Percentiles rank a stretch among this genome's conserved stretches.
These are phyloP conservation scores for Quercus berberidifolia DNA, from an alignment of 306 rosid genomes.

Conservation along the genomic window DNA sequence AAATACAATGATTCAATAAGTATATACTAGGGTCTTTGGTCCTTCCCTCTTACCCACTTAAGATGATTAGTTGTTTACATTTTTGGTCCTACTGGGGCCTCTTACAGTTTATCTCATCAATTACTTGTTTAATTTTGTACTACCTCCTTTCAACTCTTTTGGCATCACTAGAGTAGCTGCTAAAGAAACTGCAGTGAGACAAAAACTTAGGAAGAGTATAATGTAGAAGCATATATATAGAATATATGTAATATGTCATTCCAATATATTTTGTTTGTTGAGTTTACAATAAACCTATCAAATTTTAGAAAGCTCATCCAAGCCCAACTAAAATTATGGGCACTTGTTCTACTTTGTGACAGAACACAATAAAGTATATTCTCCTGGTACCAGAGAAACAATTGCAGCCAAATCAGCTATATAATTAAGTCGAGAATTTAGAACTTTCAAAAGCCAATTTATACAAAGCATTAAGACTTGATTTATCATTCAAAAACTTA, in stretches of 20 bases:
- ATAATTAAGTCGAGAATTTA: slow-evolving; percentile 1
- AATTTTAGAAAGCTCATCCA: too few species aligned
- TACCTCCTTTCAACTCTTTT: slow-evolving; percentile 30
- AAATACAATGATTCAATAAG: slow-evolving; percentile 19
- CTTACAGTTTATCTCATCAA: slow-evolving; percentile 24
- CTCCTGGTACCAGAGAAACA: slow-evolving; percentile 12
- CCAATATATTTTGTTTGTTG: not conserved
- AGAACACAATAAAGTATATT: slow-evolving; percentile 27
- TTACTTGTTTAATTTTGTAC: slow-evolving; percentile 31
- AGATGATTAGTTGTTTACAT: not conserved
- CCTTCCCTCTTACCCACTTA: slow-evolving; percentile 12
- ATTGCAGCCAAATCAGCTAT: slow-evolving; percentile 12
- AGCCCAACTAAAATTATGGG: slow-evolving; percentile 35
- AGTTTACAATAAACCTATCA: too few species aligned
- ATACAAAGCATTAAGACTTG: not conserved
- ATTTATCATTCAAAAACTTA: not conserved
- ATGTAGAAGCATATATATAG: not conserved
- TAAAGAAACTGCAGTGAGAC: slow-evolving; percentile 24
- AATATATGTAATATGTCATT: not conserved
- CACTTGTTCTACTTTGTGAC: slow-evolving; percentile 78
- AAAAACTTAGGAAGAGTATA: slow-evolving; percentile 24
- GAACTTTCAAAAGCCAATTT: not conserved
- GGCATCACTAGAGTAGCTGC: slow-evolving; percentile 22
- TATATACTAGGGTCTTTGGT: slow-evolving; percentile 17
- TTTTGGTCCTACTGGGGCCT: slow-evolving; percentile 29